Base-by-base conservation (phyloP, 306 rosid genomes). In the Fragaria nilgerrensis region DNA sequence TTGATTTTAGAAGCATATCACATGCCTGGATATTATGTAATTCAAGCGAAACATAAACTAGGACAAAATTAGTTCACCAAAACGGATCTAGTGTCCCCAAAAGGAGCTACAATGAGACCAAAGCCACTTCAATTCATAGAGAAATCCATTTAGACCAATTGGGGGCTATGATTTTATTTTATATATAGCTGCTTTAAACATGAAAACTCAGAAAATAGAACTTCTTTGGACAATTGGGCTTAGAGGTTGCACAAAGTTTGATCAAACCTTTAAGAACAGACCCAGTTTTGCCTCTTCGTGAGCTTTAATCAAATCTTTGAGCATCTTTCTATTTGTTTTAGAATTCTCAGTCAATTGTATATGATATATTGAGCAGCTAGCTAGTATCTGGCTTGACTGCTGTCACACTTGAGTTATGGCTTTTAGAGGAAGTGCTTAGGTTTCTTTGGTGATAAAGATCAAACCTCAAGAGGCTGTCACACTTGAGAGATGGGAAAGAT, bases 41-140 rank as follows among this genome's bases (percentile, higher is more conserved):
- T 77, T 77, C 73, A 82, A 72, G 41, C 70, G 78, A 83, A 83
- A 85, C 78, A 73, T 72, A 73, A 75, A 83, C 78, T 80, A 82
- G 77, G 79, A 74, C 86, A 81, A 79, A 75, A 77, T 79, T 63
- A 76, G 83, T n/a, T 89, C 61, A 81, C 82, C 79, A 86, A 82
- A 87, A 86, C 81, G 82, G 83, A 83, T 82, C 87, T 80, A 73
- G 12, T 88, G 97, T 85, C 83, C 83, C 94, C 88, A 84, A 89
- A 91, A 91, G 87, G 44, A 81, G 63, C 84, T 73, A 82, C 94
- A 85, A 50, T 72, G 70, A 77, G 87, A 77, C 89, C 44, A 65
- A 85, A 80, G 71, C 83, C 90, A 88, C 82, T 86, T 79, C 83
- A 77, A 77, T 36, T 34, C 52, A 74, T 80, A 78, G 74, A 36